phyloP scores from a whole-genome alignment of 257 asterid species.

The Striga asiatica region DNA sequence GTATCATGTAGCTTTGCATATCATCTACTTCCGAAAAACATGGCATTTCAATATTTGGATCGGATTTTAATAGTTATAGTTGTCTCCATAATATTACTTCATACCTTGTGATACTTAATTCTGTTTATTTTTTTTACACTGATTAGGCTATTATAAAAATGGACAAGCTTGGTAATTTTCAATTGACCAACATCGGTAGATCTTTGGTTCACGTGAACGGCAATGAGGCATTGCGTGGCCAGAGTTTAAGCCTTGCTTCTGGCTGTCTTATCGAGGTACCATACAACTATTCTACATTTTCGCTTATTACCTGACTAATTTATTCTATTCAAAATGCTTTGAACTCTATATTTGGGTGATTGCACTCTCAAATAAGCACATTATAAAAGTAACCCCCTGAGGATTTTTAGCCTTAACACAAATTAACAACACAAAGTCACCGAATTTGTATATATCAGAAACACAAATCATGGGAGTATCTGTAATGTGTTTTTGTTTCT shows the following conservation, averaged over 20 bases:
- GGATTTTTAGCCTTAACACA: too few species aligned
- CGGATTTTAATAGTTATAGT: not conserved
- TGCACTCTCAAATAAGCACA: not conserved
- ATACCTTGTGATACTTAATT: not conserved
- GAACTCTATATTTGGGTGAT: too few species aligned
- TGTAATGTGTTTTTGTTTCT: not conserved
- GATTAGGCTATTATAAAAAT: conserved; percentile 46
- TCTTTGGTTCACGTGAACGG: conserved; percentile 32
- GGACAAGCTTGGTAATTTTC: conserved; percentile 42
- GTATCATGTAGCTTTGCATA: too few species aligned
- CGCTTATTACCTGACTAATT: not conserved
- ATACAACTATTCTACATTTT: not conserved
- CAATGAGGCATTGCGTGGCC: conserved; percentile 24
- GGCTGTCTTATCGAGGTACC: conserved; percentile 63
- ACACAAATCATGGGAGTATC: not conserved
- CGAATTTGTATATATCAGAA: not conserved
- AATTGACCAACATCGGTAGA: conserved; percentile 48
- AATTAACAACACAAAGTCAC: too few species aligned
- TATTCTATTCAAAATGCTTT: too few species aligned
- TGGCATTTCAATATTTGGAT: not conserved
- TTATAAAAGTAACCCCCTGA: not conserved
- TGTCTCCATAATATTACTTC: not conserved
- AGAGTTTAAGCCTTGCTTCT: conserved; percentile 25
- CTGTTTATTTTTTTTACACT: conserved; percentile 5
- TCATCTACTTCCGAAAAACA: not conserved